Conservation (phyloP, 2,329 filamentous ascomycete genomes). For the Phaeomoniella chlamydospora region DNA sequence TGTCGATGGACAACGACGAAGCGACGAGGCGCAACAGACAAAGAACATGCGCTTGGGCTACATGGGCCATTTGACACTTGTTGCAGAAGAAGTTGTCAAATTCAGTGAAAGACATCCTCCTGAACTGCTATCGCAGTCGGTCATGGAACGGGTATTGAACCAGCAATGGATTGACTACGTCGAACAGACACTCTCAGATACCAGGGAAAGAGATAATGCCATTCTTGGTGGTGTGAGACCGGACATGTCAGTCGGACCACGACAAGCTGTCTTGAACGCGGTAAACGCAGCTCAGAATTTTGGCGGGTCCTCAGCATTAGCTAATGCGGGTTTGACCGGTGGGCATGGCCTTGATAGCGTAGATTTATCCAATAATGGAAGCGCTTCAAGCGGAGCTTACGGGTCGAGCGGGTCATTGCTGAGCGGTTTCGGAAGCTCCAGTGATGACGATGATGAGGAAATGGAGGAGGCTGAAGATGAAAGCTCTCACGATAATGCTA, state of each 20-base stretch:
- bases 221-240: constrained; percentile 90
- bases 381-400: constrained; percentile 56
- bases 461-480: constrained; percentile 46
- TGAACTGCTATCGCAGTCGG: constrained; percentile 67
- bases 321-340: constrained; percentile 68
- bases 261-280: constrained; percentile 50
- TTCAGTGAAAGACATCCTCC: constrained; percentile 90
- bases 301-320: constrained; percentile 52
- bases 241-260: constrained; percentile 71
- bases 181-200: constrained; percentile 83
- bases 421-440: constrained; percentile 86
- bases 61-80: constrained; percentile 94
- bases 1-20: constrained; percentile 74
- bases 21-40: constrained; percentile 70
- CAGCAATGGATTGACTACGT: constrained; percentile 90
- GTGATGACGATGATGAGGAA: constrained; percentile 92
- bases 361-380: constrained; percentile 51
- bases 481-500: constrained; percentile 5
- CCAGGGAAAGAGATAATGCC: constrained; percentile 91
- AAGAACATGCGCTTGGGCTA: constrained; percentile 89
- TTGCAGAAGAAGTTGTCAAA: constrained; percentile 96
- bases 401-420: constrained; percentile 60
- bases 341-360: constrained; percentile 45
- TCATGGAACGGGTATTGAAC: constrained; percentile 79
- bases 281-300: constrained; percentile 43